A percentile compares a stretch with the other conserved stretches of the same genome.
These are phyloP conservation scores for Chamaecyparis obtusa DNA, from an alignment of 75 land plant genomes.

Conservation along the genomic window DNA sequence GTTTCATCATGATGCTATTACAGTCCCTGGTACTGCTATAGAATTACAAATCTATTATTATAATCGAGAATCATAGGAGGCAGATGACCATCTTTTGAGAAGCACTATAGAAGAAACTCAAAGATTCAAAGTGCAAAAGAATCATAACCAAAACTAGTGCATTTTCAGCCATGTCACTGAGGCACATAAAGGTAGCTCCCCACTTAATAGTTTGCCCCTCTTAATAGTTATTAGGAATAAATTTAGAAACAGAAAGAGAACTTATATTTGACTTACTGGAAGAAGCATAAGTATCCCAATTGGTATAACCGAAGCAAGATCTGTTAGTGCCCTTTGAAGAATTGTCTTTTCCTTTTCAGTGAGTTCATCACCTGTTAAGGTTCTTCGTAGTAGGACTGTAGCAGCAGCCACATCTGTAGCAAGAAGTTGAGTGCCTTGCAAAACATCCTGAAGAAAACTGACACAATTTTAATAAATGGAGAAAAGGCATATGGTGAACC, in stretches of 20 bases:
- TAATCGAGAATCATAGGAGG: neutral
- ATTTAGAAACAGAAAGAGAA: too few species aligned
- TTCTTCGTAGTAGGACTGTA: slow-evolving; percentile 52
- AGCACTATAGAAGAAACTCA: neutral
- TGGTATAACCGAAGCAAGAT: slow-evolving; percentile 91
- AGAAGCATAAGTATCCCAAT: slow-evolving; percentile 96
- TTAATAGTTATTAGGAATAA: too few species aligned
- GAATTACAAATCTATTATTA: neutral
- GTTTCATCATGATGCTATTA: neutral
- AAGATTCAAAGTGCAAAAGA: neutral
- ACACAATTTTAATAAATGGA: neutral
- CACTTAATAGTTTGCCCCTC: too few species aligned
- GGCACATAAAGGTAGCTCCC: neutral
- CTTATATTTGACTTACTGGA: slow-evolving; percentile 55
- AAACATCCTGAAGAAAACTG: slow-evolving; percentile 64
- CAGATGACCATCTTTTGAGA: neutral
- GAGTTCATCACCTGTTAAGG: slow-evolving; percentile 71
- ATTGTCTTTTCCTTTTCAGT: slow-evolving; percentile 88
- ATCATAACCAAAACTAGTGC: neutral
- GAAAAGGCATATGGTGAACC: neutral
- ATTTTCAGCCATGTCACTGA: neutral
- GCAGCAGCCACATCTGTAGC: slow-evolving; percentile 87
- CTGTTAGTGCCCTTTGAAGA: slow-evolving; percentile 78
- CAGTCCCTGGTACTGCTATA: neutral
- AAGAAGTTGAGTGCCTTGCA: slow-evolving; percentile 91